Percentiles rank a stretch among this genome's conserved stretches.
phyloP scores from a whole-genome alignment of 2,329 filamentous ascomycete genomes.

The Dactylellina haptotyla region DNA sequence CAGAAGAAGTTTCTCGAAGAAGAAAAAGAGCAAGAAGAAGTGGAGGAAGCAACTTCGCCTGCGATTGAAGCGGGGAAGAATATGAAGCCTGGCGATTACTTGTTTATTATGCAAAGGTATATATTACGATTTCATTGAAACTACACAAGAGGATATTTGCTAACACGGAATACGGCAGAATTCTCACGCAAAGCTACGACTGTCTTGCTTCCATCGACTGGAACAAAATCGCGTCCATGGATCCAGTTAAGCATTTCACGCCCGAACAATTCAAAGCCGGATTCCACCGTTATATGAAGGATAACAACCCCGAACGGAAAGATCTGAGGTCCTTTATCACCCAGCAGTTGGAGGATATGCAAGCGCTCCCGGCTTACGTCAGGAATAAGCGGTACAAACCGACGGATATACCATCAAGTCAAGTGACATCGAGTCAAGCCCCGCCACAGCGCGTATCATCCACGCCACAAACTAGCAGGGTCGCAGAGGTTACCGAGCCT shows the following conservation, averaged over 20 bases:
- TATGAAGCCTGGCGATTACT: constrained; percentile 43
- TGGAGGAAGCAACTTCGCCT: not conserved
- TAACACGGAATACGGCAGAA: constrained; percentile 13
- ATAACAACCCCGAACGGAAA: constrained; percentile 23
- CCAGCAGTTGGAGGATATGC: constrained; percentile 18
- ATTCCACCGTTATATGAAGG: constrained; percentile 32
- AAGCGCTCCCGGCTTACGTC: constrained; percentile 13
- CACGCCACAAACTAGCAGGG: not conserved
- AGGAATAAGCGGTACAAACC: constrained; percentile 35
- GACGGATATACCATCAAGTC: not conserved
- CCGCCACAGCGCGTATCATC: not conserved
- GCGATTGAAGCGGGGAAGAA: constrained; percentile 6
- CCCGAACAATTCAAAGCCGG: constrained; percentile 38
- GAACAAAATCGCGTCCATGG: constrained; percentile 33
- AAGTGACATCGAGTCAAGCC: not conserved
- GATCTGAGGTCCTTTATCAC: constrained; percentile 32
- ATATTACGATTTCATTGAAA: not conserved
- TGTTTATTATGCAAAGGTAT: constrained; percentile 41
- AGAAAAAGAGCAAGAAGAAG: constrained; percentile 7
- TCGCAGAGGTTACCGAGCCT: not conserved
- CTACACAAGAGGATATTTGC: not conserved
- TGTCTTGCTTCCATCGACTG: constrained; percentile 33
- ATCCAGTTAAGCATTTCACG: constrained; percentile 38
- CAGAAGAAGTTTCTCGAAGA: constrained; percentile 13
- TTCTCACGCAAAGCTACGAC: constrained; percentile 35